Evolutionary conservation across 179 eudicot genomes (phyloP).

Genomic region (Silene coronaria): DNA sequence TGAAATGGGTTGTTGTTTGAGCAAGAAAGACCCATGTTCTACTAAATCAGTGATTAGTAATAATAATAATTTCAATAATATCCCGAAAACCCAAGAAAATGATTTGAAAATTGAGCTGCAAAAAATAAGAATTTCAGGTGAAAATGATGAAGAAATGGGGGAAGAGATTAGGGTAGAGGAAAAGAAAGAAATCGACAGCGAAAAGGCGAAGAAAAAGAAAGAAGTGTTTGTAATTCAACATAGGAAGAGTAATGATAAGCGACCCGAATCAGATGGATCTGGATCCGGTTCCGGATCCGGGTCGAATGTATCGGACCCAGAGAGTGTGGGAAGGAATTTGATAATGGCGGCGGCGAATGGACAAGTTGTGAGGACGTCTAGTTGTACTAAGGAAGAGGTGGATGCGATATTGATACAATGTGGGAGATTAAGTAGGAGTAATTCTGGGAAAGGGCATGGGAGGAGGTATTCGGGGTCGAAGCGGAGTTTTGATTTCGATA

Average conservation of each 20-base stretch:
- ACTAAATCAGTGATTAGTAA: conserved; percentile 16
- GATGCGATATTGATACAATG: conserved; percentile 91
- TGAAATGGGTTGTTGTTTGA: conserved; percentile 77
- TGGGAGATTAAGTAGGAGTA: conserved; percentile 81
- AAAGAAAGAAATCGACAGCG: neutral
- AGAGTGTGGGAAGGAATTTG: neutral
- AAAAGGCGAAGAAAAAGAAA: conserved; percentile 35
- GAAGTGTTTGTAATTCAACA: conserved; percentile 36
- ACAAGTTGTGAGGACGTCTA: conserved; percentile 65
- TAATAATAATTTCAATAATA: conserved; percentile 10
- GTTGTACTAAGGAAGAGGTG: conserved; percentile 79
- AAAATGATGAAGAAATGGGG: conserved; percentile 6
- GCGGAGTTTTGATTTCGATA: conserved; percentile 81
- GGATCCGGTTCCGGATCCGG: neutral
- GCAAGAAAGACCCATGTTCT: conserved; percentile 51
- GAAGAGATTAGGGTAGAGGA: conserved; percentile 18
- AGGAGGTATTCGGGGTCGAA: conserved; percentile 73
- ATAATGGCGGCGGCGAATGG: conserved; percentile 31
- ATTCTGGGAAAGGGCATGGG: conserved; percentile 52
- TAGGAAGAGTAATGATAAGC: conserved; percentile 5
- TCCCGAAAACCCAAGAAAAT: conserved; percentile 29
- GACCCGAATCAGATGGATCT: neutral
- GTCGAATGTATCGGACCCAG: neutral
- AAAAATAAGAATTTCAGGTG: conserved; percentile 6
- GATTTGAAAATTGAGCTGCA: conserved; percentile 18